Evolutionary conservation across 1,284 basidiomycete genomes (phyloP).

Genomic region (Mycena sp.): DNA sequence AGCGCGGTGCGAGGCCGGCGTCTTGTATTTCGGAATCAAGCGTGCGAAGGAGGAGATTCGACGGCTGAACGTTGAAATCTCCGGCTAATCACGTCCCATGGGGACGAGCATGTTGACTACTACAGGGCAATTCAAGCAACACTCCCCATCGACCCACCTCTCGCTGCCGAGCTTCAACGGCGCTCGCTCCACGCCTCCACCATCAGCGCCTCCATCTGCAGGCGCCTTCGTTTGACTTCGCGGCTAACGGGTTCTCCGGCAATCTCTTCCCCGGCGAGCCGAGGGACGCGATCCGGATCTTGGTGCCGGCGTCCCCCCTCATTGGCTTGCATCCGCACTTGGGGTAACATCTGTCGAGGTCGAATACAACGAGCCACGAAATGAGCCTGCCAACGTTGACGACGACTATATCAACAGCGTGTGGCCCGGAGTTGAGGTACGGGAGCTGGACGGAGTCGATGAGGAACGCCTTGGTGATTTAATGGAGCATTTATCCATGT

Average conservation of each 20-base stretch:
- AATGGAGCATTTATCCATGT: no score
- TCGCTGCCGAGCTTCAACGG: not conserved
- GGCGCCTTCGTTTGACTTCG: not conserved
- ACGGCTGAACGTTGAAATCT: conserved; percentile 24
- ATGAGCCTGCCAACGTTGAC: no score
- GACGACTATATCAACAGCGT: no score
- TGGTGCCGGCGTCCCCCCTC: not conserved
- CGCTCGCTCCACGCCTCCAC: not conserved
- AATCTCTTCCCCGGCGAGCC: not conserved
- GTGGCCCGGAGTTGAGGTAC: no score
- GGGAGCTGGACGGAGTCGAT: no score
- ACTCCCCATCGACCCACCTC: not conserved
- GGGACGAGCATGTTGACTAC: conserved; percentile 8
- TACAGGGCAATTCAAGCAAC: conserved; percentile 2
- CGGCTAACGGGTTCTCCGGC: not conserved
- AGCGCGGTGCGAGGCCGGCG: no score
- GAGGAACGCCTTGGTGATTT: no score
- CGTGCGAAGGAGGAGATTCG: conserved; percentile 20
- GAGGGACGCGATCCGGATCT: not conserved
- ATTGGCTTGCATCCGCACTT: no score
- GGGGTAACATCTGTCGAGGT: no score
- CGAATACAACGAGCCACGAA: no score
- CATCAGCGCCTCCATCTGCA: not conserved
- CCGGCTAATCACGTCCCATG: conserved; percentile 16
- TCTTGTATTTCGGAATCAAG: not conserved